A percentile compares a stretch with the other conserved stretches of the same genome.
Conservation (phyloP, 331 rosid species). For the Malus hybrid region DNA sequence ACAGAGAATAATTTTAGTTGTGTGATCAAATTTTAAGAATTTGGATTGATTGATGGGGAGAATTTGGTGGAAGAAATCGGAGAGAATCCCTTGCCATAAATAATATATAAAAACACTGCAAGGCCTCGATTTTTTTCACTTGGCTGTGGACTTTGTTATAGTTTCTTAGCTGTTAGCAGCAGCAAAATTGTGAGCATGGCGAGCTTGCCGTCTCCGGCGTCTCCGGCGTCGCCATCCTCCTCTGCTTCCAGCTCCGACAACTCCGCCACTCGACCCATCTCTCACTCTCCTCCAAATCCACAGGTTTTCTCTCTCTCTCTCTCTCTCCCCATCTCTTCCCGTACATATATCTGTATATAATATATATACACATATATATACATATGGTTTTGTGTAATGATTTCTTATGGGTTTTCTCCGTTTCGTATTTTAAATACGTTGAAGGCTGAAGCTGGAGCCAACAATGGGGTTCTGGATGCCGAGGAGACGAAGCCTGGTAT, state of each 20-base stretch:
- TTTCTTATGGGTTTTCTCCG: background rate
- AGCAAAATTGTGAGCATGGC: constrained; percentile 12
- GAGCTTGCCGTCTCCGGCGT: constrained; percentile 19
- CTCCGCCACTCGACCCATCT: constrained; percentile 22
- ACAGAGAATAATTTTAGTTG: no score
- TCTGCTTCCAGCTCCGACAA: constrained; percentile 27
- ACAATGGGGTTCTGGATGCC: constrained; percentile 8
- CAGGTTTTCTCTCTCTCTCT: constrained; percentile 21
- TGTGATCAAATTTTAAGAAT: no score
- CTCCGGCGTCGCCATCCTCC: constrained; percentile 21
- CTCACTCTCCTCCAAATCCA: constrained; percentile 16
- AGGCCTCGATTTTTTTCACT: background rate
- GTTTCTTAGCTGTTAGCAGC: background rate
- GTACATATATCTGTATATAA: background rate
- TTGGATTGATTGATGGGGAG: no score
- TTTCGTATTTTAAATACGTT: background rate
- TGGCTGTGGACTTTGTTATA: background rate
- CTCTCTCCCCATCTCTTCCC: background rate
- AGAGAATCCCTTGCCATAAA: no score
- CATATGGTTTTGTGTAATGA: background rate
- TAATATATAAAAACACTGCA: background rate
- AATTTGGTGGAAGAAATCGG: no score
- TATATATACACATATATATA: background rate
- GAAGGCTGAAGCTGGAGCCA: constrained; percentile 21
- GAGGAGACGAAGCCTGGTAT: constrained; percentile 29